phyloP scores from a whole-genome alignment of 2,329 filamentous ascomycete species.

The Colletotrichum sp. region DNA sequence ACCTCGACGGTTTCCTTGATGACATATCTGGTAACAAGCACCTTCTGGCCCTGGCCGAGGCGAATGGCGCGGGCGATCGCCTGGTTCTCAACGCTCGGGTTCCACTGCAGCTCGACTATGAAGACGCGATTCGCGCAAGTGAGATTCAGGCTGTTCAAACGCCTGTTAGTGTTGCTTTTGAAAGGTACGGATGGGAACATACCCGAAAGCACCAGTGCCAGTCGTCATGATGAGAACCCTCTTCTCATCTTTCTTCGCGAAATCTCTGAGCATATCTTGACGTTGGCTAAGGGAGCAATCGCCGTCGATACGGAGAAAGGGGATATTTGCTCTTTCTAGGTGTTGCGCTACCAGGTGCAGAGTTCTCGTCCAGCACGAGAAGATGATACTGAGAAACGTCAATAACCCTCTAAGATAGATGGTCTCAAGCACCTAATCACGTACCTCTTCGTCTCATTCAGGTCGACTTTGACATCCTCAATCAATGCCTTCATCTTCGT shows the following conservation, averaged over 20 bases:
- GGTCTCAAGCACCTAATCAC: background rate
- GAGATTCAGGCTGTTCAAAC: slow-evolving; percentile 46
- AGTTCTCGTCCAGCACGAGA: slow-evolving; percentile 51
- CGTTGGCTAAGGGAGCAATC: slow-evolving; percentile 38
- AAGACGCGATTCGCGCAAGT: slow-evolving; percentile 52
- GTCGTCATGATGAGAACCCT: slow-evolving; percentile 57
- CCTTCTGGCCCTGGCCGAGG: slow-evolving; percentile 47
- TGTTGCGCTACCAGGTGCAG: slow-evolving; percentile 39
- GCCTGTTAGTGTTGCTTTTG: background rate
- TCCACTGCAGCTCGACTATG: slow-evolving; percentile 61
- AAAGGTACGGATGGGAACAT: background rate
- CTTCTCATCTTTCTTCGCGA: slow-evolving; percentile 28
- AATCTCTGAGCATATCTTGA: slow-evolving; percentile 41
- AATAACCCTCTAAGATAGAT: background rate
- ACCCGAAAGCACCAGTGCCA: slow-evolving; percentile 57
- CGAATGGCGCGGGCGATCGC: slow-evolving; percentile 54
- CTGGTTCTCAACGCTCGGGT: slow-evolving; percentile 56
- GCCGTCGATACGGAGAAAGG: slow-evolving; percentile 49
- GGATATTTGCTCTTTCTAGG: slow-evolving; percentile 30
- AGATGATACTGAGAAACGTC: slow-evolving; percentile 41
- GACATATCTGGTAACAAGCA: slow-evolving; percentile 51
- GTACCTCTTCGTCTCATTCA: slow-evolving; percentile 30
- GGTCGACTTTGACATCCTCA: slow-evolving; percentile 30
- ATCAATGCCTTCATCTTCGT: slow-evolving; percentile 38
- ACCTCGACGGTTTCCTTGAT: slow-evolving; percentile 47